Evolutionary conservation across 331 rosid genomes (phyloP), one percentile per base, ranked within the genome.

Genomic region (Cucumis variabilis): DNA sequence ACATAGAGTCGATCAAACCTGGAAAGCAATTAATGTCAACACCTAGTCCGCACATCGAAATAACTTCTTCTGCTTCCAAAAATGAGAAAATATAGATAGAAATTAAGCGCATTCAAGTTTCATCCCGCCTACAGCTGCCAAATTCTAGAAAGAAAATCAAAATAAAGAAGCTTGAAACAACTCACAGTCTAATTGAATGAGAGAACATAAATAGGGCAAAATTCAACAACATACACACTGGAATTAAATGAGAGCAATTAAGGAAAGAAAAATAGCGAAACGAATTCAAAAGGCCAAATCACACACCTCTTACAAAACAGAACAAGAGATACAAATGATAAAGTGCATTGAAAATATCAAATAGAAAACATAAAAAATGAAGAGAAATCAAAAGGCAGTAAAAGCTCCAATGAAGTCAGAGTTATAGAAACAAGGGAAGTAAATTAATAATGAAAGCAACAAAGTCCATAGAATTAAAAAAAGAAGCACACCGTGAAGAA

Each of bases 401-500:
- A n/a, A n/a, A n/a, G n/a, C n/a, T n/a, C n/a, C n/a, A n/a, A n/a
- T n/a, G n/a, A n/a, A n/a, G n/a, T n/a, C n/a, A n/a, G n/a, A n/a
- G n/a, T n/a, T n/a, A n/a, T n/a, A n/a, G n/a, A 78, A 24, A 63
- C 30, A 55, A 8, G 17, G 30, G 60, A 87, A 20, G 25, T 60
- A 69, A 77, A 71, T 19, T 60, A 50, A 50, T 50, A 79, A 83
- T 37, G 9, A 24, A 27, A 55, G 30, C 79, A 66, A 24, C 25
- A 37, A 81, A 78, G 23, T n/a, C 13, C 17, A 86, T 72, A n/a
- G 58, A 65, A 50, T 33, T 48, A 65, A 33, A 62, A 79, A 9
- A 51, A 77, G 46, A 87, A 89, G 78, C 90, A 15, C 85, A 94
- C 99, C 98, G n/a, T 92, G 87, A 92, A 83, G 84, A 86, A 86